Evolutionary conservation across 2,329 filamentous ascomycete species (phyloP), one percentile per base, ranked within the genome.

Genomic region (Colletotrichum musae): DNA sequence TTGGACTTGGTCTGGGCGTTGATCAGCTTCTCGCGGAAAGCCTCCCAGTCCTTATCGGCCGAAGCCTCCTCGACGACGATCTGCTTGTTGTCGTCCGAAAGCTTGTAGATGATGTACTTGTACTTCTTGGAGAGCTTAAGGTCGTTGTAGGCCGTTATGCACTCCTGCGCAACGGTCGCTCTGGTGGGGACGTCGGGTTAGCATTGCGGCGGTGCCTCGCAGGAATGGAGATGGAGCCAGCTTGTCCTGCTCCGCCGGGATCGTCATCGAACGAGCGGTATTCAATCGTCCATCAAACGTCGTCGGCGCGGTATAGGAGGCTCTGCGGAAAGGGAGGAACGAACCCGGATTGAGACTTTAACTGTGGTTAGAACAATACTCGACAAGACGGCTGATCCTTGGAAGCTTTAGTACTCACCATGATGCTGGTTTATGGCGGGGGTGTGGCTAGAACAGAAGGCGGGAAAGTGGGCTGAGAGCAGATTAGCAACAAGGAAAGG

Each of bases 61-160:
- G 90, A 92, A 63, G 89, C 87, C 80, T 93, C 90, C 83, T 95
- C 93, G 76, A 96, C 89, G 69, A 93, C 91, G 80, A 96, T 94
- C 84, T 94, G 83, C 84, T 92, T 94, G 88, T 91, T 90, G 86
- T 94, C 88, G 83, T 95, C 92, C 73, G 91, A 92, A 80, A 96
- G 90, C 88, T 94, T 94, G 91, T 89, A 95, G 87, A 96, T 90
- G 85, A 96, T 92, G 88, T 89, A 97, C 85, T 94, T 95, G 86
- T 90, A 87, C 86, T 89, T 90, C 84, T 94, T 94, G 83, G 84
- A 87, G 75, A 94, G 90, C 89, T 95, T 95, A 74, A 95, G 88
- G 75, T 95, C 91, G 83, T 95, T 94, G 88, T 92, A 95, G 70
- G 85, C 82, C 74, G 81, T 80, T 80, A 90, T 89, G 88, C 92